A percentile compares a stretch with the other conserved stretches of the same genome.
phyloP scores from a whole-genome alignment of 805 yeast genomes.

The Starmerella sirachaensis region DNA sequence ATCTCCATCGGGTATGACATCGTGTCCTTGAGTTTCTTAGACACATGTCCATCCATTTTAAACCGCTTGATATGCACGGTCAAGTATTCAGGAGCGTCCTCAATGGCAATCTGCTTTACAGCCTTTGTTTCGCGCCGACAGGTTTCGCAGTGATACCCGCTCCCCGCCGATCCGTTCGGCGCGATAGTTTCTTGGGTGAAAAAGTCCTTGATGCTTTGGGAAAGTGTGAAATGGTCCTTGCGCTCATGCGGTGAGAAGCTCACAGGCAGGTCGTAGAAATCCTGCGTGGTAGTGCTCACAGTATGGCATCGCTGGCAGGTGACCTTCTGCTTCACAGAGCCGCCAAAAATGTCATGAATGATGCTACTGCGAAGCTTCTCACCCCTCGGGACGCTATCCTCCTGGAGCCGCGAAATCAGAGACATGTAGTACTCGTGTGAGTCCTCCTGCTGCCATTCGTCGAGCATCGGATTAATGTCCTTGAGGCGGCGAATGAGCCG shows the following conservation, averaged over 20 bases:
- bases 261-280: conserved; percentile 81
- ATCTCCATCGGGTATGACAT: conserved; percentile 69
- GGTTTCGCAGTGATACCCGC: conserved; percentile 67
- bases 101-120: conserved; percentile 57
- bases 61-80: conserved; percentile 82
- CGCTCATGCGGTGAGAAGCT: conserved; percentile 42
- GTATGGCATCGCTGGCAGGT: conserved; percentile 74
- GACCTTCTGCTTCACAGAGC: conserved; percentile 70
- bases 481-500: conserved; percentile 56
- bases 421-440: conserved; percentile 97
- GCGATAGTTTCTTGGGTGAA: conserved; percentile 67
- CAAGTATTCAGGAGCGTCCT: conserved; percentile 77
- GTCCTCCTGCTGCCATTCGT: conserved; percentile 96
- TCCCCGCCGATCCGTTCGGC: conserved; percentile 22
- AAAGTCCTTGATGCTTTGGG: conserved; percentile 64
- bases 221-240: conserved; percentile 45
- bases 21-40: conserved; percentile 70
- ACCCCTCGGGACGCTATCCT: conserved; percentile 88
- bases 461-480: conserved; percentile 91
- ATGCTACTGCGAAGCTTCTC: conserved; percentile 67
- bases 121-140: conserved; percentile 73
- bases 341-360: conserved; percentile 89
- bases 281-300: conserved; percentile 78
- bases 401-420: conserved; percentile 73
- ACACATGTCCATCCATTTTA: conserved; percentile 53